These are phyloP conservation scores for button mushroom (Agaricus bisporus) DNA, from an alignment of 768 basidiomycete species.

Conservation along the genomic window DNA sequence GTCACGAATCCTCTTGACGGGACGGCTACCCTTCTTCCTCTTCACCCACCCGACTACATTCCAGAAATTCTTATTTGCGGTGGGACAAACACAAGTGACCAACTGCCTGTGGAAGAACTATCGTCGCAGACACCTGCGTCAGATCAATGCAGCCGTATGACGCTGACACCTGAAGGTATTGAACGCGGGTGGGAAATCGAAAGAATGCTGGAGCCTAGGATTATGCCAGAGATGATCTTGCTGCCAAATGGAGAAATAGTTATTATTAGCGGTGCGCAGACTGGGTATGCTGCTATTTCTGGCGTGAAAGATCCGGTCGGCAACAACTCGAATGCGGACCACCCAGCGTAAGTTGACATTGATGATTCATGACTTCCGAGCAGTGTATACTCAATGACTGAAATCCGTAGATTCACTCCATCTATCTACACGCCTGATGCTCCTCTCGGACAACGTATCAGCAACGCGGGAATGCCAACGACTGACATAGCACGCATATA, in stretches of 20 bases:
- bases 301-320: constrained; percentile 24
- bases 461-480: constrained; percentile 38
- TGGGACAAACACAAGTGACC: constrained; percentile 30
- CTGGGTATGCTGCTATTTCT: constrained; percentile 35
- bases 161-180: constrained; percentile 34
- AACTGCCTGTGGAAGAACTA: constrained; percentile 21
- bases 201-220: constrained; percentile 32
- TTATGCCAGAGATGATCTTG: constrained; percentile 33
- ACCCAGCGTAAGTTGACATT: constrained; percentile 20
- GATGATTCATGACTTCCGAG: neutral
- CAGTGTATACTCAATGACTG: neutral
- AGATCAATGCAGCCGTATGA: constrained; percentile 36
- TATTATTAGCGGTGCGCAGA: constrained; percentile 36
- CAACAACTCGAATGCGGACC: constrained; percentile 22
- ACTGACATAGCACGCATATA: constrained; percentile 49
- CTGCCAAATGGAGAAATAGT: constrained; percentile 39
- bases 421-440: constrained; percentile 42
- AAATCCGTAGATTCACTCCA: constrained; percentile 26
- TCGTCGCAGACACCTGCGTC: constrained; percentile 38
- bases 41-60: constrained; percentile 31
- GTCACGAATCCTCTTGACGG: constrained; percentile 36
- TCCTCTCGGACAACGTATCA: constrained; percentile 37
- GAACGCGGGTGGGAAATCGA: constrained; percentile 40
- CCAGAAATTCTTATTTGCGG: constrained; percentile 45
- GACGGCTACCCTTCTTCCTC: constrained; percentile 30